phyloP scores from a whole-genome alignment of 306 rosid species.

The Malus domestica region DNA sequence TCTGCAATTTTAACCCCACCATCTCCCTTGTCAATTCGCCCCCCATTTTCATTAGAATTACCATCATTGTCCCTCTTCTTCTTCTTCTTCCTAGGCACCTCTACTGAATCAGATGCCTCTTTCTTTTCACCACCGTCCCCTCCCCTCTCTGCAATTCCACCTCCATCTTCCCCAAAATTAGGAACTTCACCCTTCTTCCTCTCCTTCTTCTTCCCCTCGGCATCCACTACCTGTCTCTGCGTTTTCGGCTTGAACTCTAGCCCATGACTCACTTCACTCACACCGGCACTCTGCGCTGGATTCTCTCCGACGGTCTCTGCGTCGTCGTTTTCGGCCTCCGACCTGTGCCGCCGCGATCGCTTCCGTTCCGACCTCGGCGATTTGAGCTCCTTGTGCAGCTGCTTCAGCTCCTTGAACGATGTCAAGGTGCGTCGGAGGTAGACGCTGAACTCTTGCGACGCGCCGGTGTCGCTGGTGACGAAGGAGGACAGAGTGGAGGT shows the following conservation, averaged over 20 bases:
- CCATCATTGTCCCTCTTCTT: neutral
- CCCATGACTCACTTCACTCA: constrained; percentile 2
- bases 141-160: neutral
- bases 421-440: constrained; percentile 40
- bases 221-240: neutral
- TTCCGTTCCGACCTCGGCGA: constrained; percentile 1
- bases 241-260: constrained; percentile 1
- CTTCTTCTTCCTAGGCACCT: constrained; percentile 8
- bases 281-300: neutral
- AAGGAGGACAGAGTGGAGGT: constrained; percentile 25
- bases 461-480: constrained; percentile 28
- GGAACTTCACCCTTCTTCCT: neutral
- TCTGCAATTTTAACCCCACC: neutral
- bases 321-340: constrained; percentile 9
- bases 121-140: neutral
- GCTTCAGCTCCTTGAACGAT: constrained; percentile 44
- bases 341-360: neutral
- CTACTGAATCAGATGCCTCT: neutral
- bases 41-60: neutral
- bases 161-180: neutral
- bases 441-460: constrained; percentile 21
- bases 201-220: neutral
- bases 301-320: constrained; percentile 3
- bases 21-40: neutral
- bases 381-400: constrained; percentile 31